Evolutionary conservation across 495 filamentous ascomycete species (phyloP).

Genomic region (Daldinia grandis): DNA sequence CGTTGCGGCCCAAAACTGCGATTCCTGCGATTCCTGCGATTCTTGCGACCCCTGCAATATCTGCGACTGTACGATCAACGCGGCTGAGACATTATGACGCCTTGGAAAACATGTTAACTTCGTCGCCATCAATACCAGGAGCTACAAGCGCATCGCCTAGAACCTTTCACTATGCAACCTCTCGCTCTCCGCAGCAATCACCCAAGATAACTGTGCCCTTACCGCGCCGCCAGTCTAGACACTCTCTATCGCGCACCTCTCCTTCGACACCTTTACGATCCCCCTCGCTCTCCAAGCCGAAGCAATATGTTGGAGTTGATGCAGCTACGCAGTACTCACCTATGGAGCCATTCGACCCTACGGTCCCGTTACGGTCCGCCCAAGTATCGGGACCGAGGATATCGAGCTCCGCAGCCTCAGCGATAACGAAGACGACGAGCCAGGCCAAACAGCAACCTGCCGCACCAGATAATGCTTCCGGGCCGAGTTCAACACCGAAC

Average conservation of each 20-base stretch:
- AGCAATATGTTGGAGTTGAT: conserved; percentile 61
- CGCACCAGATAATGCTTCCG: conserved; percentile 37
- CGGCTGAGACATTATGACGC: conserved; percentile 39
- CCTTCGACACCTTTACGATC: conserved; percentile 47
- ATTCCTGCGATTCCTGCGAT: conserved; percentile 15
- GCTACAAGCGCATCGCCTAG: conserved; percentile 57
- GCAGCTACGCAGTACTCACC: conserved; percentile 67
- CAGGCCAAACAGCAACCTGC: conserved; percentile 46
- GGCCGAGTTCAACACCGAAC: conserved; percentile 49
- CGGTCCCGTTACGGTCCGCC: conserved; percentile 45
- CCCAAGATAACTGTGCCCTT: conserved; percentile 56
- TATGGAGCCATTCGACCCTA: conserved; percentile 56
- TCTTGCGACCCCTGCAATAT: conserved; percentile 18
- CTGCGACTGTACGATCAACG: conserved; percentile 17
- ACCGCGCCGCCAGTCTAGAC: conserved; percentile 56
- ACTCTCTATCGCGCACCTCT: conserved; percentile 49
- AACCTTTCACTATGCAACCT: conserved; percentile 58
- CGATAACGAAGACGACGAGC: conserved; percentile 38
- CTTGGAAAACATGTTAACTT: conserved; percentile 59
- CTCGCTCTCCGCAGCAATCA: conserved; percentile 54
- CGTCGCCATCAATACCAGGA: conserved; percentile 52
- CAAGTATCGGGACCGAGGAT: conserved; percentile 45
- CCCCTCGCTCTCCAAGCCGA: conserved; percentile 48
- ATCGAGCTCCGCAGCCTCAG: conserved; percentile 36
- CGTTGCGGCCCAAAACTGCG: conserved; percentile 32